These are phyloP conservation scores for Tolypocladium sp. DNA, from an alignment of 2,329 filamentous ascomycete species.

Conservation along the genomic window DNA sequence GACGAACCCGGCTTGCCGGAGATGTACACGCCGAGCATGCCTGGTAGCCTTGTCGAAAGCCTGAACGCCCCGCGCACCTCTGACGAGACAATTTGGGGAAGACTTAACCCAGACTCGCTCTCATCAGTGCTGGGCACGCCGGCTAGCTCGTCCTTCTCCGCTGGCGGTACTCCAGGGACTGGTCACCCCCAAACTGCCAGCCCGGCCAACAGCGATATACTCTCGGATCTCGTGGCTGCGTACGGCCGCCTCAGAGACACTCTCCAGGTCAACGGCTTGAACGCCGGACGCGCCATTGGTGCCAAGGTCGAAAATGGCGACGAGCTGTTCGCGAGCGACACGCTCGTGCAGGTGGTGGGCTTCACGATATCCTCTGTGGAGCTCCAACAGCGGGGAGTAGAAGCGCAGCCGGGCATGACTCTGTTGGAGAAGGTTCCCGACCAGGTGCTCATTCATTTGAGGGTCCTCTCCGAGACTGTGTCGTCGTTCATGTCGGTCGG, in stretches of 20 bases:
- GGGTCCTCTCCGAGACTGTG: slow-evolving; percentile 80
- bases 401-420: slow-evolving; percentile 62
- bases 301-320: slow-evolving; percentile 21
- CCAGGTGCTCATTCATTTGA: slow-evolving; percentile 74
- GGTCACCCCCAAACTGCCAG: slow-evolving; percentile 5
- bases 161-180: slow-evolving; percentile 16
- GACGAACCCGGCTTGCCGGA: slow-evolving; percentile 19
- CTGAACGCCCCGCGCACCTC: slow-evolving; percentile 26
- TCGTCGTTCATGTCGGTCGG: slow-evolving; percentile 76
- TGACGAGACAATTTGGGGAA: slow-evolving; percentile 31
- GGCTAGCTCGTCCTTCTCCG: slow-evolving; percentile 29
- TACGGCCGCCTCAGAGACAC: slow-evolving; percentile 54
- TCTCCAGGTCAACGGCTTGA: slow-evolving; percentile 44
- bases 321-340: slow-evolving; percentile 46
- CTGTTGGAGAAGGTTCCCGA: slow-evolving; percentile 78
- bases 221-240: slow-evolving; percentile 47
- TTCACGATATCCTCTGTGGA: slow-evolving; percentile 83
- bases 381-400: slow-evolving; percentile 81
- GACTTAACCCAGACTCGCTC: slow-evolving; percentile 21
- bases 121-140: slow-evolving; percentile 27
- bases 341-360: slow-evolving; percentile 59
- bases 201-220: slow-evolving; percentile 15
- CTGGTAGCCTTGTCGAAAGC: slow-evolving; percentile 26
- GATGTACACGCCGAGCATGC: slow-evolving; percentile 25
- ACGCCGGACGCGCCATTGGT: slow-evolving; percentile 25